Evolutionary conservation across 306 rosid species (phyloP).

Genomic region (Lagenaria siceraria): DNA sequence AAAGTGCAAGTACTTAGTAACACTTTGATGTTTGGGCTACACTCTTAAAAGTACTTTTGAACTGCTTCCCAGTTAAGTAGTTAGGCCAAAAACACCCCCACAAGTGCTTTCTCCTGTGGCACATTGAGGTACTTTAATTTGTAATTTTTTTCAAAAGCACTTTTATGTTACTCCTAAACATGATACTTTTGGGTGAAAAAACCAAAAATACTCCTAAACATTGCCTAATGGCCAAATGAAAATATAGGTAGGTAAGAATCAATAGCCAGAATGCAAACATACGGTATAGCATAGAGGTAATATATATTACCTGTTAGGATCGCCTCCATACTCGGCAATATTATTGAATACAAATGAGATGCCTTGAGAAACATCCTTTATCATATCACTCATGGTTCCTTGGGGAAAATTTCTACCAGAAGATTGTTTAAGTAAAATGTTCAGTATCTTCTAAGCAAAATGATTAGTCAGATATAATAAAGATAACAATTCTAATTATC

Average conservation of each 20-base stretch:
- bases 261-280: neutral
- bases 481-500: neutral
- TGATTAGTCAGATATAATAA: neutral
- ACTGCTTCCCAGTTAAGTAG: neutral
- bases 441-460: neutral
- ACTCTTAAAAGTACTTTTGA: neutral
- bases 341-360: constrained; percentile 83
- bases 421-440: neutral
- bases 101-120: neutral
- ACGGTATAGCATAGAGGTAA: neutral
- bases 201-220: neutral
- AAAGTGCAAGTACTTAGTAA: too few species aligned
- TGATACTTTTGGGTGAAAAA: neutral
- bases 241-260: neutral
- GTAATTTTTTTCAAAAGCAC: neutral
- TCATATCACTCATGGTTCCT: constrained; percentile 84
- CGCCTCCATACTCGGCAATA: constrained; percentile 88
- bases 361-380: constrained; percentile 75
- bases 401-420: constrained; percentile 80
- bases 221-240: neutral
- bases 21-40: neutral
- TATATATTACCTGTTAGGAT: constrained; percentile 52
- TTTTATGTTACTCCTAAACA: neutral
- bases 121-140: neutral
- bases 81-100: neutral